A percentile compares a stretch with the other conserved stretches of the same genome.
phyloP scores from a whole-genome alignment of 2,329 filamentous ascomycete genomes.

The Botrytis elliptica region DNA sequence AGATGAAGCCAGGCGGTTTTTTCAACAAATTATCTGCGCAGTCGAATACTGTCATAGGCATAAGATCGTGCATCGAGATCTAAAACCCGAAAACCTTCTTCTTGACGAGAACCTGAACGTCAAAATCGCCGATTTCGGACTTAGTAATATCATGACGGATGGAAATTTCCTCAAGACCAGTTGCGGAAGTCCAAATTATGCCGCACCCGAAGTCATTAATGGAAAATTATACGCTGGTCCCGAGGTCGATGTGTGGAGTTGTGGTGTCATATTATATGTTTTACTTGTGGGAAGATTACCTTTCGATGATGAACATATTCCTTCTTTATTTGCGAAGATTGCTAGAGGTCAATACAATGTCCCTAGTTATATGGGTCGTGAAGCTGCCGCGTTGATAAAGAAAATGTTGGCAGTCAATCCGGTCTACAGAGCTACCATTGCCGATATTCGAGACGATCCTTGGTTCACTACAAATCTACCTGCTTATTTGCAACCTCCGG shows the following conservation, averaged over 20 bases:
- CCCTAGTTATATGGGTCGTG: conserved; percentile 84
- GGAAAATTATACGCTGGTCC: conserved; percentile 96
- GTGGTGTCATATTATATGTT: conserved; percentile 86
- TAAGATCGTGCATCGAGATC: conserved; percentile 96
- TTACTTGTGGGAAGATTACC: conserved; percentile 79
- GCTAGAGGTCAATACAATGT: conserved; percentile 90
- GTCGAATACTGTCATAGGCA: conserved; percentile 99
- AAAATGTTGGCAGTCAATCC: conserved; percentile 95
- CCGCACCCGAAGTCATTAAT: conserved; percentile 94
- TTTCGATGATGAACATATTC: conserved; percentile 98
- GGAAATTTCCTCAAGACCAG: conserved; percentile 99
- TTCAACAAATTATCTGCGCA: conserved; percentile 98
- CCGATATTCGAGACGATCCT: conserved; percentile 86
- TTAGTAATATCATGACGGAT: conserved; percentile 99
- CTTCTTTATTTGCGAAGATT: conserved; percentile 96
- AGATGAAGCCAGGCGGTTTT: conserved; percentile 91
- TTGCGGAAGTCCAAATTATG: conserved; percentile 97
- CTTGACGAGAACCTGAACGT: conserved; percentile 95
- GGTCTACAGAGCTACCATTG: conserved; percentile 88
- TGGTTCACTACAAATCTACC: conserved; percentile 92
- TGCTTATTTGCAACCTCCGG: conserved; percentile 79
- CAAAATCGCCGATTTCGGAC: conserved; percentile 97
- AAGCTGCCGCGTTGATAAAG: conserved; percentile 79
- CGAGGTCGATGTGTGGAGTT: conserved; percentile 98
- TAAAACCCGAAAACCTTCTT: conserved; percentile 95